Evolutionary conservation across 1,139 yeast genomes (phyloP).

Genomic region (Yamadazyma aaseri): DNA sequence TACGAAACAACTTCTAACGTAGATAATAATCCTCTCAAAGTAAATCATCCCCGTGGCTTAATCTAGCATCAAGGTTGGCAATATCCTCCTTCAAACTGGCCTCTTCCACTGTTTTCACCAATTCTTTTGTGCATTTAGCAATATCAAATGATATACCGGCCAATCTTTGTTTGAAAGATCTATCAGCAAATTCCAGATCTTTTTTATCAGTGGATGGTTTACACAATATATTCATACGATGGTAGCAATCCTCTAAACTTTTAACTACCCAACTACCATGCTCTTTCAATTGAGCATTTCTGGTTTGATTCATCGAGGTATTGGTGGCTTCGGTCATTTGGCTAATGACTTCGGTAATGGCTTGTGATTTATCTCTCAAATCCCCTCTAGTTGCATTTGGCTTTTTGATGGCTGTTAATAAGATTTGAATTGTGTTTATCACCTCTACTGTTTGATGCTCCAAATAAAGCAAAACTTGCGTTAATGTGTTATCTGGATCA

Average conservation of each 20-base stretch:
- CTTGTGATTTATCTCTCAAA: slow-evolving; percentile 67
- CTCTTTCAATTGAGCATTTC: slow-evolving; percentile 78
- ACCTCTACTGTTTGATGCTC: slow-evolving; percentile 95
- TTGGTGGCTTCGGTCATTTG: slow-evolving; percentile 92
- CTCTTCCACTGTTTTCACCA: slow-evolving; percentile 93
- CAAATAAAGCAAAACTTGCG: slow-evolving; percentile 78
- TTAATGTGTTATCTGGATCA: slow-evolving; percentile 84
- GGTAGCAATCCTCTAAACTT: slow-evolving; percentile 79
- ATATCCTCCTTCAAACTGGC: slow-evolving; percentile 85
- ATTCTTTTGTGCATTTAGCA: slow-evolving; percentile 92
- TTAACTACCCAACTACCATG: slow-evolving; percentile 92
- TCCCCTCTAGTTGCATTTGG: slow-evolving; percentile 77
- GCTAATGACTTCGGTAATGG: slow-evolving; percentile 71
- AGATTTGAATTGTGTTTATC: slow-evolving; percentile 81
- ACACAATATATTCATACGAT: slow-evolving; percentile 70
- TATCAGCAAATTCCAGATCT: slow-evolving; percentile 75
- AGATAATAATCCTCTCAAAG: slow-evolving; percentile 16
- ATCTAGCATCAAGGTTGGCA: slow-evolving; percentile 48
- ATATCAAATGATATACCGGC: slow-evolving; percentile 96
- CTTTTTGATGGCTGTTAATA: slow-evolving; percentile 71
- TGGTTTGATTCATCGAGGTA: slow-evolving; percentile 83
- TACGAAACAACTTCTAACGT: not conserved
- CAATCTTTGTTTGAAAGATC: slow-evolving; percentile 84
- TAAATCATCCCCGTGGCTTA: slow-evolving; percentile 38
- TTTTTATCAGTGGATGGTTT: slow-evolving; percentile 46